Evolutionary conservation across 73 alveolate genomes (phyloP), one percentile per base, ranked within the genome.

Genomic region (Vitrella brassicaformis): DNA sequence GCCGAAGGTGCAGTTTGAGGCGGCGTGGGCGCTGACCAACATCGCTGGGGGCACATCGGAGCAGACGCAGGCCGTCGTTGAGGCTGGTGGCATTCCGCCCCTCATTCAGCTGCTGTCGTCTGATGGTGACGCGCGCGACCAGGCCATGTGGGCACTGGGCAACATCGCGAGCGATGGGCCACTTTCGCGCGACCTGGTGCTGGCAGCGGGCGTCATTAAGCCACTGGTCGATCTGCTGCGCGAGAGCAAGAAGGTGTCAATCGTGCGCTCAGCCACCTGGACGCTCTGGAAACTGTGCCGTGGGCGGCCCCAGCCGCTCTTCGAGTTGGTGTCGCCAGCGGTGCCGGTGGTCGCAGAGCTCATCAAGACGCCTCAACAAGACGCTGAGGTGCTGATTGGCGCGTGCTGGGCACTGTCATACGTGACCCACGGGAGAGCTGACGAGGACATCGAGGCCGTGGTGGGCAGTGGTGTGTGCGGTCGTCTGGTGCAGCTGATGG

Each of bases 141-240:
- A 94, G 73, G 95, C 97, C 0, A 88, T 94, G 64, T 94, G 98
- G 99, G 93, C 97, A 18, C 81, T 96, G 8, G 98, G 98, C 32
- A 96, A 96, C 85, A 93, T 96, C 75, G 95, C 98, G 14, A 97
- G 98, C 47, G 99, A 94, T 64, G 79, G 94, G 74, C 30, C 80
- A 47, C 81, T 90, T 66, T 86, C 81, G 66, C 87, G 98, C 75
- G 96, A 92, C 76, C 65, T 85, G 18, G 84, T 96, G 69, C 83
- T 93, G 27, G 75, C 84, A 39, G 88, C 75, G 26, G 95, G 94
- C 65, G 94, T 95, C n/a, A 86, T 91, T 31, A 88, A 83, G 31
- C 94, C 95, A 45, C 84, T 96, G 30, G 81, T 95, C 25, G 73
- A 78, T 25, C 80, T 93, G 26, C 72, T 96, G 71, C 80, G 86